These are phyloP conservation scores for Gamarada debralockiae DNA, from an alignment of 495 filamentous ascomycete species.

Conservation along the genomic window DNA sequence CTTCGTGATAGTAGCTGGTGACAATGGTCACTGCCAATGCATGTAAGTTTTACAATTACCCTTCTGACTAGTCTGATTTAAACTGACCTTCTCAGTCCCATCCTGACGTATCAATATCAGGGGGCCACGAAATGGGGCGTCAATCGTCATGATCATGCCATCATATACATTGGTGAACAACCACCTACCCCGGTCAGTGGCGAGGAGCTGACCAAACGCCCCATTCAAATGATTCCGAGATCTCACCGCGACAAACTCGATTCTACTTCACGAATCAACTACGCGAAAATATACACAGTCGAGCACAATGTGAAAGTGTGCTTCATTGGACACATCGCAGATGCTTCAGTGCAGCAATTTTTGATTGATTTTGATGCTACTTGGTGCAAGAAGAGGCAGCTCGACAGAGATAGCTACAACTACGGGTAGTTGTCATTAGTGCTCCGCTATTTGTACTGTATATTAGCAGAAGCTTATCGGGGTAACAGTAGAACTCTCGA, in stretches of 20 bases:
- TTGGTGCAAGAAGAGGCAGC: too few relatives aligned
- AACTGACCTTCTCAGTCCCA: constrained; percentile 5
- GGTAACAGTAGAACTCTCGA: too few relatives aligned
- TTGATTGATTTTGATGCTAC: background rate
- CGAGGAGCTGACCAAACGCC: constrained; percentile 9
- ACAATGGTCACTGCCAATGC: constrained; percentile 9
- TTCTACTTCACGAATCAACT: constrained; percentile 11
- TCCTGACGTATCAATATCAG: background rate
- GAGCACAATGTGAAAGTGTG: constrained; percentile 16
- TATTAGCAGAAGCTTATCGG: too few relatives aligned
- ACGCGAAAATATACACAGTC: constrained; percentile 23
- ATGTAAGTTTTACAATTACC: constrained; percentile 3
- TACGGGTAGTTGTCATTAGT: too few relatives aligned
- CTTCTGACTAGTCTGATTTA: background rate
- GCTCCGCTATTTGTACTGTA: too few relatives aligned
- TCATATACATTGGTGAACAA: constrained; percentile 15
- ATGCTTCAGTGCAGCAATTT: background rate
- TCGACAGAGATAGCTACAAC: too few relatives aligned
- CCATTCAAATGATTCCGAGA: constrained; percentile 11
- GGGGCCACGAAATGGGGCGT: background rate
- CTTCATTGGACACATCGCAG: constrained; percentile 15
- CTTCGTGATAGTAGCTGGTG: constrained; percentile 12
- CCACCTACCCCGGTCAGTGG: background rate
- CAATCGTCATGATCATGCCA: constrained; percentile 7
- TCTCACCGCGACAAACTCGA: background rate